These are phyloP conservation scores for Acer yangbiense DNA, from an alignment of 345 rosid genomes.

Conservation along the genomic window DNA sequence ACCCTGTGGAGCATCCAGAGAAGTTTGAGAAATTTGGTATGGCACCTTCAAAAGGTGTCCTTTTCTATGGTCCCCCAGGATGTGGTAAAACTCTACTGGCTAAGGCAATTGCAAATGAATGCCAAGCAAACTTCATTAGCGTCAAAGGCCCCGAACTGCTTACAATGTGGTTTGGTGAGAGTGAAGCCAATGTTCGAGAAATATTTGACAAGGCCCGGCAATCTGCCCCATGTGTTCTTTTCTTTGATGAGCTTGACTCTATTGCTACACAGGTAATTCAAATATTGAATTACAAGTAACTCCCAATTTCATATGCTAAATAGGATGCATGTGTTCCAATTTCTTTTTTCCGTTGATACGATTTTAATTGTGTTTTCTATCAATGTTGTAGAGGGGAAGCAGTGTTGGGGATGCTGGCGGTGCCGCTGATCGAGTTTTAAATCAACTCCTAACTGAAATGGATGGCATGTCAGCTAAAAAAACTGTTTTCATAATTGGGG, in stretches of 20 bases:
- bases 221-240: constrained; percentile 76
- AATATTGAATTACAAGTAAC: background rate
- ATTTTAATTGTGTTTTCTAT: background rate
- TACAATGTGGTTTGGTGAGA: constrained; percentile 84
- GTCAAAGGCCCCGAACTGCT: constrained; percentile 75
- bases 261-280: constrained; percentile 66
- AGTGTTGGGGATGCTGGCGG: constrained; percentile 69
- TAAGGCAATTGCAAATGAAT: constrained; percentile 69
- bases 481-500: constrained; percentile 67
- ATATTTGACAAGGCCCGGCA: constrained; percentile 72
- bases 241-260: constrained; percentile 82
- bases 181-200: constrained; percentile 77
- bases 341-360: background rate
- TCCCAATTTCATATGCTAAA: background rate
- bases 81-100: constrained; percentile 75
- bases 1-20: constrained; percentile 86
- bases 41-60: constrained; percentile 81
- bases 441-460: constrained; percentile 77
- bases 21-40: constrained; percentile 77
- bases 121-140: constrained; percentile 77
- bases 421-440: constrained; percentile 70
- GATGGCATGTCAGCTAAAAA: constrained; percentile 75
- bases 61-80: constrained; percentile 75
- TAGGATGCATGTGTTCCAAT: background rate
- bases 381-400: constrained; percentile 57